These are phyloP conservation scores for Colletotrichum incanum DNA, from an alignment of 2,329 filamentous ascomycete species.

Conservation along the genomic window DNA sequence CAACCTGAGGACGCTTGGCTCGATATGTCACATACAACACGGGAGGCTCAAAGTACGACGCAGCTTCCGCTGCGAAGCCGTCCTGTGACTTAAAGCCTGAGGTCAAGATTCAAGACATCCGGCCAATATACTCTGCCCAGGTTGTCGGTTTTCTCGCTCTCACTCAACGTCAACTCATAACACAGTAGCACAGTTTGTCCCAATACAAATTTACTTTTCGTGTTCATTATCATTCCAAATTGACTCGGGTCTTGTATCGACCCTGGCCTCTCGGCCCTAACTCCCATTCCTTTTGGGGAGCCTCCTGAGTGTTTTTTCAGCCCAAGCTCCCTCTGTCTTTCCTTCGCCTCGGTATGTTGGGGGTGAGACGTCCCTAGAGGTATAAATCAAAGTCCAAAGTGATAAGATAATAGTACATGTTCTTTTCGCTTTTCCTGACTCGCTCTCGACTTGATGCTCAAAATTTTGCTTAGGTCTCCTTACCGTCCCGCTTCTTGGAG, in stretches of 20 bases:
- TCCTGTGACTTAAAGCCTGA: neutral
- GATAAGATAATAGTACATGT: slow-evolving; percentile 38
- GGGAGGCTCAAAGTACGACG: too few species aligned
- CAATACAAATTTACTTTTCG: slow-evolving; percentile 10
- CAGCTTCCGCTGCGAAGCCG: too few species aligned
- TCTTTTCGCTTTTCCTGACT: slow-evolving; percentile 25
- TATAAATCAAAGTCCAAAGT: slow-evolving; percentile 33
- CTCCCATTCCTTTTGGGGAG: slow-evolving; percentile 12
- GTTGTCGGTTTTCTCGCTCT: neutral
- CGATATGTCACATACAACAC: too few species aligned
- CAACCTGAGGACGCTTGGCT: too few species aligned
- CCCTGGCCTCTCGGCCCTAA: slow-evolving; percentile 26
- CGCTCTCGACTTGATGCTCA: slow-evolving; percentile 4
- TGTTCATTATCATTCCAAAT: slow-evolving; percentile 42
- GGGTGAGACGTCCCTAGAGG: slow-evolving; percentile 20
- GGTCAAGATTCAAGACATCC: neutral
- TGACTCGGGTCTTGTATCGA: slow-evolving; percentile 16
- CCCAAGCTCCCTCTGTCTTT: slow-evolving; percentile 12
- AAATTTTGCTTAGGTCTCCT: neutral
- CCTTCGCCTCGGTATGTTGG: neutral
- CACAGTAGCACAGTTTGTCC: neutral
- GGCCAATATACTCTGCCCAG: neutral
- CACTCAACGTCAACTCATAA: neutral
- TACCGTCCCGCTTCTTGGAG: slow-evolving; percentile 2
- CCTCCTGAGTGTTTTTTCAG: slow-evolving; percentile 20